A percentile compares a stretch with the other conserved stretches of the same genome.
phyloP scores from a whole-genome alignment of 2,329 filamentous ascomycete genomes.

The Phaeomoniella chlamydospora region DNA sequence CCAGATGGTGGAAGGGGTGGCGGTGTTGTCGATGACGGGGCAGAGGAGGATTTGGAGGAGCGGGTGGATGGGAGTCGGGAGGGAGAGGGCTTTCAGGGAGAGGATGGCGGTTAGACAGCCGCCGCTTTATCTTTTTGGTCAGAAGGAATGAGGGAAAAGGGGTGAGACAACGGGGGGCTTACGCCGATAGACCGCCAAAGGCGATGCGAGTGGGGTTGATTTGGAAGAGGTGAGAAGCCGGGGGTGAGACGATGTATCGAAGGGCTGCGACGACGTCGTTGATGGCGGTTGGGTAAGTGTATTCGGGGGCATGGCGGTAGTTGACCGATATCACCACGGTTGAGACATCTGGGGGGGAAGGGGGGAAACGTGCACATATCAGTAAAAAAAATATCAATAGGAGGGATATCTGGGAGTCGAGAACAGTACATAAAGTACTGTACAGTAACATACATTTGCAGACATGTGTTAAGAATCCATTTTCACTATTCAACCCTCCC shows the following conservation, averaged over 20 bases:
- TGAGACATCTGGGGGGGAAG: slow-evolving; percentile 14
- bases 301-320: slow-evolving; percentile 42
- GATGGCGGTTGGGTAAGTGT: slow-evolving; percentile 41
- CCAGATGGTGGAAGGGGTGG: slow-evolving; percentile 15
- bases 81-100: slow-evolving; percentile 29
- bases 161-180: not conserved
- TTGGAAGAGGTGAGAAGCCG: slow-evolving; percentile 23
- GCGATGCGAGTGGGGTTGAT: slow-evolving; percentile 28
- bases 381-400: too few species aligned
- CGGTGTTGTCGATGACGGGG: slow-evolving; percentile 44
- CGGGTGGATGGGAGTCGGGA: slow-evolving; percentile 18
- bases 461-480: slow-evolving; percentile 38
- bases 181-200: slow-evolving; percentile 33
- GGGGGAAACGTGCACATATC: too few species aligned
- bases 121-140: slow-evolving; percentile 12
- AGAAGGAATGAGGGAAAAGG: not conserved
- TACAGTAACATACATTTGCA: slow-evolving; percentile 23
- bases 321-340: slow-evolving; percentile 40
- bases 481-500: slow-evolving; percentile 43
- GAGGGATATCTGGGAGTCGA: too few species aligned
- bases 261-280: slow-evolving; percentile 41
- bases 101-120: slow-evolving; percentile 37
- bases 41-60: slow-evolving; percentile 38
- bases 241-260: slow-evolving; percentile 27
- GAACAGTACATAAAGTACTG: too few species aligned